A percentile compares a stretch with the other conserved stretches of the same genome.
Conservation (phyloP, 2,329 filamentous ascomycete species). For the Epichloe hybrida region DNA sequence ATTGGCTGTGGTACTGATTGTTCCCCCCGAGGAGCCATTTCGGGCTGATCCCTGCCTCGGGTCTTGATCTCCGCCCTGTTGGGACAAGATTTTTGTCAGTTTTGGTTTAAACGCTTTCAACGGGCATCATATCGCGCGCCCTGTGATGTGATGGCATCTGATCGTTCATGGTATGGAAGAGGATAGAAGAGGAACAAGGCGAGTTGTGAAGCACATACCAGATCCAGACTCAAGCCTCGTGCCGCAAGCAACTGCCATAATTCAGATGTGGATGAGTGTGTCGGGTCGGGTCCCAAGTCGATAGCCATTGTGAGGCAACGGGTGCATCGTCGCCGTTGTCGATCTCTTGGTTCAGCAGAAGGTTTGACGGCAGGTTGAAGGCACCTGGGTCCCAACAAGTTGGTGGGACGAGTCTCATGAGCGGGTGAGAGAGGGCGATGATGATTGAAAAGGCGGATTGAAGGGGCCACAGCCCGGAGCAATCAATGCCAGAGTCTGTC, state of each 20-base stretch:
- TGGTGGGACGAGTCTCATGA: too few species aligned
- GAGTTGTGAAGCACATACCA: slow-evolving; percentile 2
- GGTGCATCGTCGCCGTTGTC: not conserved
- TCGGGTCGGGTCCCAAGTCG: not conserved
- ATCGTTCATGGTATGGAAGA: too few species aligned
- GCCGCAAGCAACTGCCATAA: slow-evolving; percentile 2
- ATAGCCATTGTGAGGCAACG: slow-evolving; percentile 4
- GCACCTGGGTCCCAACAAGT: not conserved
- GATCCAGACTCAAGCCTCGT: slow-evolving; percentile 2
- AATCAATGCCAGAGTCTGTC: too few species aligned
- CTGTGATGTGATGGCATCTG: not conserved
- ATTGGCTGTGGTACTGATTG: slow-evolving; percentile 18
- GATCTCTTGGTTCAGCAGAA: too few species aligned
- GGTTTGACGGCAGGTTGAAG: not conserved
- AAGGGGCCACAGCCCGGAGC: too few species aligned
- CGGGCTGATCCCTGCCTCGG: slow-evolving; percentile 22
- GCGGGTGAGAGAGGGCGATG: too few species aligned
- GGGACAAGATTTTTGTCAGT: not conserved
- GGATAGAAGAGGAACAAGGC: too few species aligned
- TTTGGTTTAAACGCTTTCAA: not conserved
- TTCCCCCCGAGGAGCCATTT: slow-evolving; percentile 21
- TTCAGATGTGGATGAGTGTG: not conserved
- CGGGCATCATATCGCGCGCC: not conserved
- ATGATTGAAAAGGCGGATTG: too few species aligned
- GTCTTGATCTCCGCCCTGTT: slow-evolving; percentile 11